These are phyloP conservation scores for Bipolaris sorokiniana DNA, from an alignment of 2,329 filamentous ascomycete genomes.

Conservation along the genomic window DNA sequence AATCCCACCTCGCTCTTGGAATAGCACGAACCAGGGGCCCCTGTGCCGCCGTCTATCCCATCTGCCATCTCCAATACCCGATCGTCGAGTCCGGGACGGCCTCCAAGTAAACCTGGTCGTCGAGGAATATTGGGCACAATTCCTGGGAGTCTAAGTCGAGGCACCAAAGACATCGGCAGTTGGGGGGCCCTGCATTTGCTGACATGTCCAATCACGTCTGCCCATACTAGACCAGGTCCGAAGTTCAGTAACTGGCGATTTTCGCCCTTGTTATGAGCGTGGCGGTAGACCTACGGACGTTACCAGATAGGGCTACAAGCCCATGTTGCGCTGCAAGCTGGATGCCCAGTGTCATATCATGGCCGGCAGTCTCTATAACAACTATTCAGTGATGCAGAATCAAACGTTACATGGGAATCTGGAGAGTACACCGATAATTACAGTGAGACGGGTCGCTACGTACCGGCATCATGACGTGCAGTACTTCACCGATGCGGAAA, in stretches of 20 bases:
- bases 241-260: background rate
- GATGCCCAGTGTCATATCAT: background rate
- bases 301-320: background rate
- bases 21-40: background rate
- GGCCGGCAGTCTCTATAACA: background rate
- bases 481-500: slow-evolving; percentile 23
- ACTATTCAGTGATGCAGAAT: background rate
- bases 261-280: background rate
- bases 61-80: background rate
- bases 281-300: background rate
- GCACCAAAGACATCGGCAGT: background rate
- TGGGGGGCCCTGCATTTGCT: background rate
- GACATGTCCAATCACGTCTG: background rate
- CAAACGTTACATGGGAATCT: background rate
- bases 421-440: slow-evolving; percentile 17
- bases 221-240: background rate
- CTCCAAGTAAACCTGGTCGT: background rate
- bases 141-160: background rate
- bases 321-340: background rate
- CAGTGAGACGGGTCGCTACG: slow-evolving; percentile 1
- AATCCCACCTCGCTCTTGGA: background rate
- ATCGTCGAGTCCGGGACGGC: background rate
- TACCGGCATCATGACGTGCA: slow-evolving; percentile 15
- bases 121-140: background rate
- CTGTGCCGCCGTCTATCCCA: background rate